Conservation (phyloP, 352 stramenopile genomes). For the Phytophthora sojae region DNA sequence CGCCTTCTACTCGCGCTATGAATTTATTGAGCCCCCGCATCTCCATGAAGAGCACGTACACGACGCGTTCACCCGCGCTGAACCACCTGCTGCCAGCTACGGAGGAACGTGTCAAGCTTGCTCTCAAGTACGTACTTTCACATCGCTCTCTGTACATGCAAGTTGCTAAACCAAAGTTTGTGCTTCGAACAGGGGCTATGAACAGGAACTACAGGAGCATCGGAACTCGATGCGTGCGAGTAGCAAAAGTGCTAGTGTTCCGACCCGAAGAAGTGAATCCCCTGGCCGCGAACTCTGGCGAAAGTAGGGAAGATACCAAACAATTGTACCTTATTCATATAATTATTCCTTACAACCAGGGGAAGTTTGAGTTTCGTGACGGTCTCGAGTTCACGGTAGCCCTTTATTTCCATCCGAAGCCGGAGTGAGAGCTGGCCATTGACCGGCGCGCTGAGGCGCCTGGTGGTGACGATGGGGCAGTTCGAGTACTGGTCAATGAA, state of each 20-base stretch:
- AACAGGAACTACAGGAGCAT: conserved; percentile 48
- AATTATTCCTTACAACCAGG: conserved; percentile 15
- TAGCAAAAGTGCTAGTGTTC: conserved; percentile 6
- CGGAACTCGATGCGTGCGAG: conserved; percentile 19
- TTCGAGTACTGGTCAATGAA: conserved; percentile 33
- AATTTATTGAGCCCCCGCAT: conserved; percentile 50
- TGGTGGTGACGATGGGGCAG: conserved; percentile 27
- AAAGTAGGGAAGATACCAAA: conserved; percentile 21
- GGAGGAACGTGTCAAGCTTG: conserved; percentile 66
- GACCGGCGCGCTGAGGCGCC: conserved; percentile 22
- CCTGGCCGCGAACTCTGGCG: conserved; percentile 18
- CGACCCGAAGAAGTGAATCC: conserved; percentile 9
- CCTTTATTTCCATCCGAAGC: conserved; percentile 44
- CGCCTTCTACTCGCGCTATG: conserved; percentile 11
- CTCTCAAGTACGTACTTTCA: conserved; percentile 45
- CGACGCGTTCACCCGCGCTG: conserved; percentile 64
- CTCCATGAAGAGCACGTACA: conserved; percentile 70
- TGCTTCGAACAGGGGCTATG: conserved; percentile 43
- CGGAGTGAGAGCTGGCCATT: conserved; percentile 26
- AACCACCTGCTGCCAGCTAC: conserved; percentile 71
- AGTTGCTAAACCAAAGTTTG: conserved; percentile 9
- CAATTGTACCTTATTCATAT: conserved; percentile 25
- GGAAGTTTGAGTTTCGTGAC: not conserved
- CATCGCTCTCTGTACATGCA: too few relatives aligned
- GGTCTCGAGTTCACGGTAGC: not conserved